These are phyloP conservation scores for Cyclanthera cordifolia DNA, from an alignment of 306 rosid genomes.

Conservation along the genomic window DNA sequence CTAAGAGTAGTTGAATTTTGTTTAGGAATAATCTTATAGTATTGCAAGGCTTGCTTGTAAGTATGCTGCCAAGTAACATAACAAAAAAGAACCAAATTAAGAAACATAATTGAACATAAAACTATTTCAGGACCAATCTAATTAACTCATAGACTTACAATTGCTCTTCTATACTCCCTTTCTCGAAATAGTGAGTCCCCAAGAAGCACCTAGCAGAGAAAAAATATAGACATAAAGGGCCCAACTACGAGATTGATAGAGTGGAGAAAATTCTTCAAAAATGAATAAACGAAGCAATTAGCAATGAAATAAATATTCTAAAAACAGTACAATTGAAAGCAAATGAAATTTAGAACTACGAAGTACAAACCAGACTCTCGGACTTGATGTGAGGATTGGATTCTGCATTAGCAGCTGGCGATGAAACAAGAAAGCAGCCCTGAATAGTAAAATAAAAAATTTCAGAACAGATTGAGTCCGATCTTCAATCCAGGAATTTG, in stretches of 20 bases:
- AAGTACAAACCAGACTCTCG: slow-evolving; percentile 64
- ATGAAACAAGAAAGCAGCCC: slow-evolving; percentile 95
- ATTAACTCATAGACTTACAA: slow-evolving; percentile 38
- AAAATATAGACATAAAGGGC: not conserved
- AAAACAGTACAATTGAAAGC: not conserved
- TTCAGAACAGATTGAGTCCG: not conserved
- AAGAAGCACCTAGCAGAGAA: slow-evolving; percentile 48
- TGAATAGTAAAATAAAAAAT: slow-evolving; percentile 12
- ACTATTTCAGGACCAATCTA: not conserved
- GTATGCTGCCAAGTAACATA: slow-evolving; percentile 45
- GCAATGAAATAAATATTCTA: not conserved
- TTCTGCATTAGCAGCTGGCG: slow-evolving; percentile 78
- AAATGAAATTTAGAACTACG: slow-evolving; percentile 14
- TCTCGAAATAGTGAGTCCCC: slow-evolving; percentile 72
- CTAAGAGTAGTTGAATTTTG: slow-evolving; percentile 50
- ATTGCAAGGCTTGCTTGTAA: slow-evolving; percentile 81
- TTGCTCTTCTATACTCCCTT: slow-evolving; percentile 79
- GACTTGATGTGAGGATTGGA: slow-evolving; percentile 61
- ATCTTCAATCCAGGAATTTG: not conserved
- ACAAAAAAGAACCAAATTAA: not conserved
- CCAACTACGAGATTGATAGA: not conserved
- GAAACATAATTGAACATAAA: not conserved
- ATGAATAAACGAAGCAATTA: not conserved
- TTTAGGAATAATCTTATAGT: slow-evolving; percentile 63
- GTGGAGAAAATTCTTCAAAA: not conserved